Conservation (phyloP, 1,139 yeast species). For the Candida smagusa region DNA sequence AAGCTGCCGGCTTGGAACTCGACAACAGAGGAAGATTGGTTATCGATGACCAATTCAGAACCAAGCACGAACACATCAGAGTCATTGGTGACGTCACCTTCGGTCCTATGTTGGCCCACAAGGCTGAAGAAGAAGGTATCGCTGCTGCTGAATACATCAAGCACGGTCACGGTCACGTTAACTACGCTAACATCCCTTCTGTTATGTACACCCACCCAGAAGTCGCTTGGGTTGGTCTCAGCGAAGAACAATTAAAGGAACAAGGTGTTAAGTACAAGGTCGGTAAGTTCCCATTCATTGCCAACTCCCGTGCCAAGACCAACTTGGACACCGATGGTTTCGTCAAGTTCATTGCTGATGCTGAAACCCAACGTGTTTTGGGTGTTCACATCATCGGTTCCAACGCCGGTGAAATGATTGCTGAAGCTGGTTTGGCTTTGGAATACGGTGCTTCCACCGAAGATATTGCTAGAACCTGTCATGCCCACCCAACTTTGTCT, state of each 20-base stretch:
- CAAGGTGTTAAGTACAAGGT: conserved; percentile 89
- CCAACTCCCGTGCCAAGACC: conserved; percentile 99
- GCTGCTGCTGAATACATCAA: conserved; percentile 97
- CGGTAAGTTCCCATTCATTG: conserved; percentile 98
- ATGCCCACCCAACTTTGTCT: conserved; percentile 96
- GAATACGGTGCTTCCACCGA: conserved; percentile 99
- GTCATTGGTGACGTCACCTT: conserved; percentile 98
- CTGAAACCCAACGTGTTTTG: conserved; percentile 92
- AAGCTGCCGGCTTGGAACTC: conserved; percentile 81
- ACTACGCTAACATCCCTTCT: conserved; percentile 95
- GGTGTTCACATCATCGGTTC: conserved; percentile 98
- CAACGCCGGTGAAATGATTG: conserved; percentile 99
- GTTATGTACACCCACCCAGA: conserved; percentile 99
- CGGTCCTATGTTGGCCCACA: conserved; percentile 99
- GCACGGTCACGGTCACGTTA: conserved; percentile 94
- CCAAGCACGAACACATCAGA: conserved; percentile 90
- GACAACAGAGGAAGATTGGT: conserved; percentile 92
- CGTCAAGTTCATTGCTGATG: conserved; percentile 93
- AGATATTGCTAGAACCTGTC: conserved; percentile 96
- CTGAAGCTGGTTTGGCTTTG: conserved; percentile 95
- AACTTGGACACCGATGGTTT: conserved; percentile 96
- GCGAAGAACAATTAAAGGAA: conserved; percentile 92
- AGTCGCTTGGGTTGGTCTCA: conserved; percentile 98
- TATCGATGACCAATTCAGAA: conserved; percentile 89
- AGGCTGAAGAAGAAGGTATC: conserved; percentile 99